Conservation (phyloP, 2,329 filamentous ascomycete species). For the Exophiala oligosperma region DNA sequence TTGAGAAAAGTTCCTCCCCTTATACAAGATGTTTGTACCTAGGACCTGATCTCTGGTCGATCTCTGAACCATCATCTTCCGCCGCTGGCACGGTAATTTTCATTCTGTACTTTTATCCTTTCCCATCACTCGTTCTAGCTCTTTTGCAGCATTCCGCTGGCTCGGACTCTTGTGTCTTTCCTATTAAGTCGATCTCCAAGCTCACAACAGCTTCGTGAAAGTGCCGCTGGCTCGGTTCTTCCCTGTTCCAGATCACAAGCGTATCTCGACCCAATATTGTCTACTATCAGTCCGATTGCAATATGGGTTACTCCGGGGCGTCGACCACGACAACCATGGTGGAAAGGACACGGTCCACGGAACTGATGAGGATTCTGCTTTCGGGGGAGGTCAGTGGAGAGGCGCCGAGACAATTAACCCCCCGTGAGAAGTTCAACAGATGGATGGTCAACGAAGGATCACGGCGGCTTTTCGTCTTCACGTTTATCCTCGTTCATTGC, state of each 20-base stretch:
- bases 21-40: too few relatives aligned
- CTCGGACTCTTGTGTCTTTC: too few relatives aligned
- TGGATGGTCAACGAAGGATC: conserved; percentile 92
- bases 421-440: conserved; percentile 71
- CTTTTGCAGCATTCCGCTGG: too few relatives aligned
- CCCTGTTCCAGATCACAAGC: neutral
- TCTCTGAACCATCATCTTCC: neutral
- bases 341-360: conserved; percentile 78
- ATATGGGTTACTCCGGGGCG: neutral
- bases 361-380: conserved; percentile 76
- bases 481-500: conserved; percentile 70
- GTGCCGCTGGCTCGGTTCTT: neutral
- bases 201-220: neutral
- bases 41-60: too few relatives aligned
- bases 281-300: too few relatives aligned
- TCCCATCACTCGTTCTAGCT: too few relatives aligned
- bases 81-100: neutral
- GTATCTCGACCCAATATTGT: too few relatives aligned
- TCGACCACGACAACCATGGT: conserved; percentile 6
- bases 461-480: conserved; percentile 74
- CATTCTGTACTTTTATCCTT: neutral
- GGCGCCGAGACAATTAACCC: conserved; percentile 64
- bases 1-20: neutral
- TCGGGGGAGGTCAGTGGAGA: conserved; percentile 79
- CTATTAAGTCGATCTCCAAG: neutral